A percentile compares a stretch with the other conserved stretches of the same genome.
Conservation (phyloP, 73 alveolate genomes). For the Blepharisma japonicum region DNA sequence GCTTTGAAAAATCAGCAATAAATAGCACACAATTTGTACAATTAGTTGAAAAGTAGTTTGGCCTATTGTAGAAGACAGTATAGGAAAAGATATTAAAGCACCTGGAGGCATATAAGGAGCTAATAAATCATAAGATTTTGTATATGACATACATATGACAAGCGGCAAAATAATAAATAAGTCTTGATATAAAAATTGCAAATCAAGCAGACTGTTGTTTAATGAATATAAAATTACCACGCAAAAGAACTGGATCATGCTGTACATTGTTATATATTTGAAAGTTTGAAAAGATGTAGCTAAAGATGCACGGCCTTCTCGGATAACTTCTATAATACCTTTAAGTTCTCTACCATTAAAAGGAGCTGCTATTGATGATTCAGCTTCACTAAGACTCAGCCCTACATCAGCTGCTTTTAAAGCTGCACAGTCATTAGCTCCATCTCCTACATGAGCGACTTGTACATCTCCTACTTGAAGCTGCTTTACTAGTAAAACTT, state of each 20-base stretch:
- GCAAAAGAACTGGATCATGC: slow-evolving; percentile 86
- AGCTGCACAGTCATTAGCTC: slow-evolving; percentile 99
- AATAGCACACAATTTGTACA: slow-evolving; percentile 49
- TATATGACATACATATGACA: slow-evolving; percentile 83
- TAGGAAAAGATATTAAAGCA: slow-evolving; percentile 84
- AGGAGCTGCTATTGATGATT: slow-evolving; percentile 98
- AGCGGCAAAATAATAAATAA: slow-evolving; percentile 85
- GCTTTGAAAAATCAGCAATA: slow-evolving; percentile 25
- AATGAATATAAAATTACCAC: slow-evolving; percentile 73
- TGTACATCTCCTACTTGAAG: slow-evolving; percentile 59
- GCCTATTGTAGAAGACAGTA: slow-evolving; percentile 75
- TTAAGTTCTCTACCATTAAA: slow-evolving; percentile 88
- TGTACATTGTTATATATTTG: slow-evolving; percentile 93
- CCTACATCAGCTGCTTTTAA: slow-evolving; percentile 97
- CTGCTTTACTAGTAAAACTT: slow-evolving; percentile 84
- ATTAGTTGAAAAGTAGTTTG: slow-evolving; percentile 46
- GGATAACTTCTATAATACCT: slow-evolving; percentile 69
- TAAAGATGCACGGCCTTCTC: slow-evolving; percentile 96
- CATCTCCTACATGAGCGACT: slow-evolving; percentile 99
- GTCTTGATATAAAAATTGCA: slow-evolving; percentile 88
- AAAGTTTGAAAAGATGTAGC: slow-evolving; percentile 91
- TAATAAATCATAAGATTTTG: slow-evolving; percentile 81
- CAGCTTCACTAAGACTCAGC: slow-evolving; percentile 89
- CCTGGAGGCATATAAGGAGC: slow-evolving; percentile 88
- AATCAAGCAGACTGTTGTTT: slow-evolving; percentile 73